A percentile compares a stretch with the other conserved stretches of the same genome.
Evolutionary conservation across 805 yeast genomes (phyloP).

Genomic region (Yarrowia phangngaensis): DNA sequence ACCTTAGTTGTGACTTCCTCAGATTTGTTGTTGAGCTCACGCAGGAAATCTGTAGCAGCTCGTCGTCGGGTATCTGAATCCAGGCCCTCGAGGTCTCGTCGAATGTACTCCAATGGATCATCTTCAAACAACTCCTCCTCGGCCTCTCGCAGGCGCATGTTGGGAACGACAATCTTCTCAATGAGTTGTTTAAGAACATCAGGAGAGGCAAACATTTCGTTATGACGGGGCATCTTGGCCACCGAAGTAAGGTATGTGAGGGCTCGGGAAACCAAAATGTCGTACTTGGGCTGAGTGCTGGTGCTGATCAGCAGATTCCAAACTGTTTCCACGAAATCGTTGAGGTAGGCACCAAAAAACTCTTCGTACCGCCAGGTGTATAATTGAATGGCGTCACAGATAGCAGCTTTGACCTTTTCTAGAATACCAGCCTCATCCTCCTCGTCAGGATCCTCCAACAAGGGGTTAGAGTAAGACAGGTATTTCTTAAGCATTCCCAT

Average conservation of each 20-base stretch:
- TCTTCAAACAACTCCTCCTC: conserved; percentile 95
- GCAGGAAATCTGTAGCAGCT: conserved; percentile 85
- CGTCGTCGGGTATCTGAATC: conserved; percentile 90
- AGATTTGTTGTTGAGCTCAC: conserved; percentile 77
- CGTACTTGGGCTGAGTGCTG: conserved; percentile 72
- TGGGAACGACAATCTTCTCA: conserved; percentile 82
- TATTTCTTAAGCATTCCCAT: conserved; percentile 83
- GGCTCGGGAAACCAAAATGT: conserved; percentile 75
- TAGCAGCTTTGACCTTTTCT: conserved; percentile 71
- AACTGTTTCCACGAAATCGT: conserved; percentile 71
- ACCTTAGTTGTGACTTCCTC: conserved; percentile 70
- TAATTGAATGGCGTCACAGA: conserved; percentile 77
- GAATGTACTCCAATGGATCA: conserved; percentile 89
- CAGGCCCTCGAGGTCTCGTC: conserved; percentile 92
- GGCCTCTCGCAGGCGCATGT: conserved; percentile 74
- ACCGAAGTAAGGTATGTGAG: conserved; percentile 79
- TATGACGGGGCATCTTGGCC: conserved; percentile 63
- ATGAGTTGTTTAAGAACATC: conserved; percentile 69
- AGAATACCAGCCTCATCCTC: conserved; percentile 67
- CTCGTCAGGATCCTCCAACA: conserved; percentile 53
- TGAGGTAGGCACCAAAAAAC: conserved; percentile 74
- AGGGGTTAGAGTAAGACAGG: conserved; percentile 54
- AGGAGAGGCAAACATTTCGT: conserved; percentile 56
- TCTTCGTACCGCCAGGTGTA: conserved; percentile 91
- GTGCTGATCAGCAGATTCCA: conserved; percentile 71